Base-by-base conservation (phyloP, 148 eudicot genomes). In the Fagopyrum esculentum region DNA sequence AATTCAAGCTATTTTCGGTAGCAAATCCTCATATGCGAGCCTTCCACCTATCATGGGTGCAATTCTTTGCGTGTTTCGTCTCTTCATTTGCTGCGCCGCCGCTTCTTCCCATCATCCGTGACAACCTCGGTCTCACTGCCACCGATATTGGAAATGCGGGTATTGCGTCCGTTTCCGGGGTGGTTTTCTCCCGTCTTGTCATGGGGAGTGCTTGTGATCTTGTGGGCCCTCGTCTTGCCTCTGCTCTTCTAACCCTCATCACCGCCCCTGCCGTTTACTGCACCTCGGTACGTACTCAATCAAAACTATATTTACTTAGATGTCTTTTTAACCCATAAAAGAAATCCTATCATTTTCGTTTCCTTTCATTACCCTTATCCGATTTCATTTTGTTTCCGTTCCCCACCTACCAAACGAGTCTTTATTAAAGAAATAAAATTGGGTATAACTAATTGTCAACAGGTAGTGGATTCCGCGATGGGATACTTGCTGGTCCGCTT, bases 51-150 rank as follows among this genome's bases (percentile, higher is more conserved):
- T 79, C 97, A 1, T 93, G 98, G 98, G 43, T 91, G 6, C 90
- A 90, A 5, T 90, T 89, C 85, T 94, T 94, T 48, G 75, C 87
- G 9, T 90, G 96, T 50, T 91, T 90, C 76, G 82, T 94, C 1
- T 91, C 98, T 51, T 81, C 85, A n/a, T 94, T 94, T 66, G 93
- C 98, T 4, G 91, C 93, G 6, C 96, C 98, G 0, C 97, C 98
- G 0, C 87, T 94, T 10, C 80, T 91, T 44, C 97, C 98, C 0
- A 35, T 94, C 44, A 94, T 94, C 35, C 88, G 97, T 6, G 96
- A 91, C 73, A 81, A 90, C 73, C 89, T 94, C 49, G 46, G 80
- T 40, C 81, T 94, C 6, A 91, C 90, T 0, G 79, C 92, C 6
- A 86, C 89, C 0, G 89, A 91, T 76, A 90, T 94, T 0, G 97